Percentiles rank a stretch among this genome's conserved stretches.
phyloP scores from a whole-genome alignment of 192 early-diverging fungal species.

The Backusella liffmaniae region DNA sequence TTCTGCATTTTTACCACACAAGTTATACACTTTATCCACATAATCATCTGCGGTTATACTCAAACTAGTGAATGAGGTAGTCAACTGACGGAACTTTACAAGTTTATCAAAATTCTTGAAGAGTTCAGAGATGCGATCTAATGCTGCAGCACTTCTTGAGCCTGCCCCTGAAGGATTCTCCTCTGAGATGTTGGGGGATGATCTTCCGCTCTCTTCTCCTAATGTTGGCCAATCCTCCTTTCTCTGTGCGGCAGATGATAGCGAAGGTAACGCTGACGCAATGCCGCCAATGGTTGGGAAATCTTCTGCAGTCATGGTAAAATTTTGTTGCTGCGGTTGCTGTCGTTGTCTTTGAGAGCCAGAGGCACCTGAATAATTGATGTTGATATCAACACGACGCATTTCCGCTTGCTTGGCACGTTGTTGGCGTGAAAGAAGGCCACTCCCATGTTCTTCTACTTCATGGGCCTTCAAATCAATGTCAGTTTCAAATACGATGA shows the following conservation, averaged over 20 bases:
- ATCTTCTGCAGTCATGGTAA: constrained; percentile 2
- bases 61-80: constrained; percentile 40
- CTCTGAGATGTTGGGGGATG: neutral
- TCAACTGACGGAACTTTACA: constrained; percentile 45
- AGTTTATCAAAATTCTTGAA: constrained; percentile 39
- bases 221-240: constrained; percentile 26
- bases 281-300: constrained; percentile 22
- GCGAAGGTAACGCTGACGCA: neutral
- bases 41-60: constrained; percentile 37
- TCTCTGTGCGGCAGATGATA: neutral
- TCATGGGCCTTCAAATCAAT: constrained; percentile 92
- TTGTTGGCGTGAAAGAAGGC: constrained; percentile 20
- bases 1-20: constrained; percentile 42
- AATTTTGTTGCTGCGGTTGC: neutral
- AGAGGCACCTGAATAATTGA: constrained; percentile 19
- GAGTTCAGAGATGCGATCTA: constrained; percentile 40
- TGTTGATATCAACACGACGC: constrained; percentile 36
- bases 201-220: constrained; percentile 11
- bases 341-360: constrained; percentile 13
- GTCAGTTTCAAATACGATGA: constrained; percentile 91
- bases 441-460: constrained; percentile 50
- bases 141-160: constrained; percentile 37
- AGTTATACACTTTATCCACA: constrained; percentile 36
- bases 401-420: constrained; percentile 35
- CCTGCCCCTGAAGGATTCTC: neutral